Base-by-base conservation (phyloP, 176 grass and related monocot species). In the Rhynchospora tenuis region DNA sequence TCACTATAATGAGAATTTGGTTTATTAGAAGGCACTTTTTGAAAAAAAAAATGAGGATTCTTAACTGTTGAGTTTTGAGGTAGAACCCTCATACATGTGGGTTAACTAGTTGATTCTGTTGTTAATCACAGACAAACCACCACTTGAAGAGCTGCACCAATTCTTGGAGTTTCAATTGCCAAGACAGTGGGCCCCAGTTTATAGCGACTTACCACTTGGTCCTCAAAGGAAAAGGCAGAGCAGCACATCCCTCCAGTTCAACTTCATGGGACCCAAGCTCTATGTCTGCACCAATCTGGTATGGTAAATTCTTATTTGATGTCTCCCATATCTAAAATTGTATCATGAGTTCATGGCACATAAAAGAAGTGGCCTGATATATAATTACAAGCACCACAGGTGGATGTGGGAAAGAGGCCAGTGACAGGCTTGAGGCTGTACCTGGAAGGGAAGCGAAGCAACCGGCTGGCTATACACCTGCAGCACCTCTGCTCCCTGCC, bases 111-210 rank as follows among this genome's bases (percentile, higher is more conserved):
- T 59, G 85, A 76, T 82, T 23, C 82, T 84, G 51, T 61, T 86
- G 47, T 84, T 87, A 71, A 44, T 28, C 83, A 42, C 86, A 98
- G 96, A 98, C 88, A 98, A 98, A 85, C 96, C 96, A 4, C 93
- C 86, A 71, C 84, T 98, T 16, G 89, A 91, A 88, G 96, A 98
- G 78, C 86, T 98, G 52, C 92, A 95, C 72, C 93, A 98, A 45
- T 98, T 98, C 86, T 83, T 98, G 84, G 96, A 98, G 88, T 98
- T 98, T 71, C 96, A 98, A 84, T 87, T 98, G 86, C 93, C 92
- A 80, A 91, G 93, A 74, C 96, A 98, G 64, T 98, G 96, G 96
- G 96, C 96, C 26, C 96, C 96, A 84, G 91, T 98, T 77, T 95
- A 98, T 19, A 84, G 89, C 64, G 96, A 98, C 66, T 88, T 98